Conservation (phyloP, 805 yeast genomes). For the Ogataea thermomethanolica region DNA sequence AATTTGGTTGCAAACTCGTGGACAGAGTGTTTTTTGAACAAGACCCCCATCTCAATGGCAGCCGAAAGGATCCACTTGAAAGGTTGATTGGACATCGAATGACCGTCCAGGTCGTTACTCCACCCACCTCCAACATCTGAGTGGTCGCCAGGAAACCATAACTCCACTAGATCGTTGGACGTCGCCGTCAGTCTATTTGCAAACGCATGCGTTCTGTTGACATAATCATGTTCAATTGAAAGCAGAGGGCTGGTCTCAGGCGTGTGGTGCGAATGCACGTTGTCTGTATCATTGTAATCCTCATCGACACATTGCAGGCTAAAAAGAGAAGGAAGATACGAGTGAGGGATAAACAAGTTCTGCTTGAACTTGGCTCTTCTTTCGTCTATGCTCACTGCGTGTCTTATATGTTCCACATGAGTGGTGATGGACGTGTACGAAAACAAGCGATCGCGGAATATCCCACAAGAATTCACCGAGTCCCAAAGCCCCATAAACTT, state of each 20-base stretch:
- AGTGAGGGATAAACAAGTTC: slow-evolving; percentile 45
- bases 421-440: slow-evolving; percentile 52
- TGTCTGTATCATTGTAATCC: slow-evolving; percentile 3
- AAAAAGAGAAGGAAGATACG: slow-evolving; percentile 31
- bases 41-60: slow-evolving; percentile 48
- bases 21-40: slow-evolving; percentile 40
- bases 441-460: slow-evolving; percentile 53
- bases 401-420: slow-evolving; percentile 57
- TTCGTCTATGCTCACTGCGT: slow-evolving; percentile 67
- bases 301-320: slow-evolving; percentile 13
- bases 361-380: slow-evolving; percentile 62
- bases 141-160: slow-evolving; percentile 71
- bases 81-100: slow-evolving; percentile 46
- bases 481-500: slow-evolving; percentile 69
- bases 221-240: slow-evolving; percentile 9
- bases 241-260: slow-evolving; percentile 2
- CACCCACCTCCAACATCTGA: slow-evolving; percentile 71
- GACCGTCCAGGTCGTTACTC: slow-evolving; percentile 43
- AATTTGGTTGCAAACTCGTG: slow-evolving; percentile 38
- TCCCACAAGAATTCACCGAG: slow-evolving; percentile 64
- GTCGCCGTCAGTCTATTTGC: slow-evolving; percentile 5
- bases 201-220: slow-evolving; percentile 23
- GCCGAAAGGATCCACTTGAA: slow-evolving; percentile 60
- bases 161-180: slow-evolving; percentile 43
- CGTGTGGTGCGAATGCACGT: background rate